Conservation (phyloP, 768 basidiomycete species). For the Amyloporia xantha region DNA sequence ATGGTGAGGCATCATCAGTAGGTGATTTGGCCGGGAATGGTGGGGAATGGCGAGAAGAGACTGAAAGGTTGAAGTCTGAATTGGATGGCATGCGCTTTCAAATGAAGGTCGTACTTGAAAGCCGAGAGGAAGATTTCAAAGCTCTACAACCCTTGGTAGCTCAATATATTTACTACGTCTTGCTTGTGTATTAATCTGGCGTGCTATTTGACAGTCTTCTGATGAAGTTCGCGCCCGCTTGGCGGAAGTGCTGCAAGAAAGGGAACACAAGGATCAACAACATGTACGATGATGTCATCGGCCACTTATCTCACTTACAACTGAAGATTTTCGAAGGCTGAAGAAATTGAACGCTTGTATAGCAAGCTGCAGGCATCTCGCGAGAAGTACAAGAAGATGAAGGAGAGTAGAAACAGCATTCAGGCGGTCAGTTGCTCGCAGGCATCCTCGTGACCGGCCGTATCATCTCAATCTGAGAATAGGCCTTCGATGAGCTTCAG, state of each 20-base stretch:
- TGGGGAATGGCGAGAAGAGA: not conserved
- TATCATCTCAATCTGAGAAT: not conserved
- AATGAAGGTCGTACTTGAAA: not conserved
- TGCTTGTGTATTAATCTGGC: not conserved
- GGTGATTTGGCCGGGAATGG: not conserved
- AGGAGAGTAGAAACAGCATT: not conserved
- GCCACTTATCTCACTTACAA: not conserved
- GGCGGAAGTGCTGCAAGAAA: not conserved
- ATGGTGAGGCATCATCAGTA: not conserved
- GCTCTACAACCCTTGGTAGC: not conserved
- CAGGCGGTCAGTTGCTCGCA: not conserved
- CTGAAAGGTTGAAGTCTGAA: constrained; percentile 1
- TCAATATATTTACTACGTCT: not conserved
- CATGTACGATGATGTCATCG: not conserved
- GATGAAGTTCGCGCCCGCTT: not conserved
- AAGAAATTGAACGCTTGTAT: not conserved
- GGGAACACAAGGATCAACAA: not conserved
- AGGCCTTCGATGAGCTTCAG: not conserved
- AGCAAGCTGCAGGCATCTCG: not conserved
- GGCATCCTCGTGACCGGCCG: not conserved
- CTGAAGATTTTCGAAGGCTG: not conserved
- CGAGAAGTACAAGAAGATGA: not conserved
- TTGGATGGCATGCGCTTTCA: not conserved
- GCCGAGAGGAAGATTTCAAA: not conserved
- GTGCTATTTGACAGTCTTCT: not conserved